Evolutionary conservation across 73 alveolate genomes (phyloP), one percentile per base, ranked within the genome.

Genomic region (Effrenium voratum): DNA sequence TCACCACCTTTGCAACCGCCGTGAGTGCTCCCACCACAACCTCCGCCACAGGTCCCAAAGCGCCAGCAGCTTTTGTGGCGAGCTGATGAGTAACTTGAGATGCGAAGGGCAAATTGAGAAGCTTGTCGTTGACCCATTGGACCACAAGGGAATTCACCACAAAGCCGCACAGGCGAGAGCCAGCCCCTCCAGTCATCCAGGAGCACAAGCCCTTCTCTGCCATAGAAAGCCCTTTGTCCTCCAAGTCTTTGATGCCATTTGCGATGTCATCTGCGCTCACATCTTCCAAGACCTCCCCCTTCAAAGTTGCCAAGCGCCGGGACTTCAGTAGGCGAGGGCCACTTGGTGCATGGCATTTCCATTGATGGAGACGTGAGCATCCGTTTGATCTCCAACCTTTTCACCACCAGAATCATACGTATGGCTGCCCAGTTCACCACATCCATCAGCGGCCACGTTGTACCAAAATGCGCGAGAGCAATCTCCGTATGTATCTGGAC

Each of bases 291-390:
- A 30, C 82, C 10, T 70, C 34, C 49, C 45, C 45, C 82, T 26
- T n/a, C 26, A 5, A 5, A 6, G 82, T 70, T 60, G 82, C 82
- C 26, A n/a, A 36, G 10, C 45, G 47, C 2, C 82, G 45, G 49
- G 82, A 70, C 82, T 70, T 70, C 49, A 70, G 49, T 47, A 70
- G 47, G 45, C 82, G 16, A n/a, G 82, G 10, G 82, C 45, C 49
- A 70, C 82, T 26, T 70, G 82, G 47, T 70, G 82, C 82, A 70
- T 70, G 82, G 82, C 82, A 70, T 70, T 70, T 5, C 82, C 83
- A 72, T 72, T 72, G 46, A 72, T 72, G 50, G 83, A 72, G 50
- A 72, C 50, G 38, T 72, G 83, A 13, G 83, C 83, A 38, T 38
- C 28, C 46, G 15, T 38, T 38, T 72, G 83, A 30, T 72, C 83